Base-by-base conservation (phyloP, 1,139 yeast species). In the Protomyces arabidopsidicola region DNA sequence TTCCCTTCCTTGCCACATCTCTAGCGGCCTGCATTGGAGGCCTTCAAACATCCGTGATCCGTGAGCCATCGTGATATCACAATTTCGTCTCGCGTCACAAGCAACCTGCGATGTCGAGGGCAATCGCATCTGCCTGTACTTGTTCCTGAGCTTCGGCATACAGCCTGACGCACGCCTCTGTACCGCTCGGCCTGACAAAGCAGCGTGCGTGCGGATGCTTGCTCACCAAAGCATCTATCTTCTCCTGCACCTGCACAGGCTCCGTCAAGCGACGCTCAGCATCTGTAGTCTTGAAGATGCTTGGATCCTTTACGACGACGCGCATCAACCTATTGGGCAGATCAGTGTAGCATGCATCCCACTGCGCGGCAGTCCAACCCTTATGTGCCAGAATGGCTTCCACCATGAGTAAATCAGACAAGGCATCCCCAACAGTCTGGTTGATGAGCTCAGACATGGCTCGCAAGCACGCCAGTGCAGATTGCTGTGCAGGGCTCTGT, bases 391-490 rank as follows among this genome's bases (percentile, higher is more conserved):
- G 76, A 24, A 91, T 84, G 1, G 85, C 81, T 67, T 91, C 77
- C 0, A 93, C 90, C 2, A 87, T 84, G 67, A 93, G 77, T 74
- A 93, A 79, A 73, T 95, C 98, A 20, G 96, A 85, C 64, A 95
- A 85, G 3, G 98, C 96, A 74, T 93, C 99, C 48, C 99, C 99
- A 8, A 93, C 98, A 0, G 98, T 88, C 75, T 93, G 98, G 75
- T 93, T 93, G 72, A 93, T 89, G 69, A 93, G 79, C 65, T 84
- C 82, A 52, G 88, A 80, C 66, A 89, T 81, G 16, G 82, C 79
- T 68, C 79, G 77, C 67, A 89, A 77, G 1, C 85, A 77, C 62
- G 77, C 75, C 55, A 85, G 75, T 1, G 90, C 84, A 1, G 74
- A 67, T 60, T 74, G 72, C 56, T 76, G 77, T 27, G 78, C 75